These are phyloP conservation scores for Metarhizium sp. DNA, from an alignment of 2,329 filamentous ascomycete species.

Conservation along the genomic window DNA sequence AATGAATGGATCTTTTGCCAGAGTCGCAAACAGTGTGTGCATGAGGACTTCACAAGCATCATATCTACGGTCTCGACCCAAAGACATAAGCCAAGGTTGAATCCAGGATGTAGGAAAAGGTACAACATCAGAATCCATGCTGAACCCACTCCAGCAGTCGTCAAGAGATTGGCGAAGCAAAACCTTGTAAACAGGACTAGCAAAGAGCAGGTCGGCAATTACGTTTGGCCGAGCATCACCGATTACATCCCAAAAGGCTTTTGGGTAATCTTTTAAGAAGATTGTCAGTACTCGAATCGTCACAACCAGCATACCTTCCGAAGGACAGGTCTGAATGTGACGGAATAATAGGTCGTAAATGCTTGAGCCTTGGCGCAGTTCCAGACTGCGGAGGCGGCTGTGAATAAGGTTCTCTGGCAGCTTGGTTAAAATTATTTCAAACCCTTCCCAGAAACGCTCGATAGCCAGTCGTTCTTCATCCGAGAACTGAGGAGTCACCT, in stretches of 20 bases:
- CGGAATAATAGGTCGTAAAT: constrained; percentile 54
- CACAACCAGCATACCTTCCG: constrained; percentile 52
- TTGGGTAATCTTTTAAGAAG: constrained; percentile 65
- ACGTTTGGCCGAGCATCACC: constrained; percentile 69
- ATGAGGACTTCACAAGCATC: constrained; percentile 74
- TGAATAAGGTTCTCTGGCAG: constrained; percentile 67
- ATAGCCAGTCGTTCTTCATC: constrained; percentile 38
- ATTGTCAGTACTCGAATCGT: constrained; percentile 61
- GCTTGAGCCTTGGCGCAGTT: constrained; percentile 55
- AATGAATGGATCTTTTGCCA: constrained; percentile 44
- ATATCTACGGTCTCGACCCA: constrained; percentile 65
- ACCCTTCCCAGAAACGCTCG: constrained; percentile 69
- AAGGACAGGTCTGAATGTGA: constrained; percentile 40
- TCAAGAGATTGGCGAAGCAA: constrained; percentile 53
- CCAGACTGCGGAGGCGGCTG: constrained; percentile 68
- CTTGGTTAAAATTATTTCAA: constrained; percentile 62
- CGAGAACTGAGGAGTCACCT: constrained; percentile 18
- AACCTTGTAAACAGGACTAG: constrained; percentile 55
- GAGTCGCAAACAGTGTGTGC: constrained; percentile 60
- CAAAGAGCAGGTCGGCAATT: constrained; percentile 77
- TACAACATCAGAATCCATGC: constrained; percentile 36
- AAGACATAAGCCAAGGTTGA: constrained; percentile 64
- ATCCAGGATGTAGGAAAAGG: constrained; percentile 71
- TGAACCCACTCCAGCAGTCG: constrained; percentile 27
- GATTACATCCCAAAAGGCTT: constrained; percentile 83